These are phyloP conservation scores for Rhodotorula kratochvilovae DNA, from an alignment of 768 basidiomycete genomes.

Conservation along the genomic window DNA sequence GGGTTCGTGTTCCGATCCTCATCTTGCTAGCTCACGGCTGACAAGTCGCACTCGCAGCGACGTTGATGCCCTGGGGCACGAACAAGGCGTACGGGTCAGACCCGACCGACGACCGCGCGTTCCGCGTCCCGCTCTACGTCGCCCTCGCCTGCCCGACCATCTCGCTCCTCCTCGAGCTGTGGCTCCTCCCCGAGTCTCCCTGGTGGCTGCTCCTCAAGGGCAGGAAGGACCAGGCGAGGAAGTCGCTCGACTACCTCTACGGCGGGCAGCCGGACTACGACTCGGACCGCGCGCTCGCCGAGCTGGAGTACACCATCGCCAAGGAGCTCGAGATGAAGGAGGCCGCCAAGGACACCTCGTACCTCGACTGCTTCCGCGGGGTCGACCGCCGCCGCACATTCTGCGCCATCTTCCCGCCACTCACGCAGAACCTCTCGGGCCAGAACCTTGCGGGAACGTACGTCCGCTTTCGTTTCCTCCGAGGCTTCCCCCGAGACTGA, in stretches of 20 bases:
- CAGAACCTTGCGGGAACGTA: conserved; percentile 33
- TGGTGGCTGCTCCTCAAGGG: conserved; percentile 37
- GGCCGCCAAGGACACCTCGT: conserved; percentile 6
- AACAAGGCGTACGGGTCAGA: conserved; percentile 11
- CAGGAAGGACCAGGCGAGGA: conserved; percentile 11
- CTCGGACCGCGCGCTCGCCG: conserved; percentile 7
- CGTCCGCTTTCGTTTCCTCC: too few species aligned
- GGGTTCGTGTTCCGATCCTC: too few species aligned
- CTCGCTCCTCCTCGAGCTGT: conserved; percentile 26
- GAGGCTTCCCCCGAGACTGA: too few species aligned
- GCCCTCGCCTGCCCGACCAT: conserved; percentile 31
- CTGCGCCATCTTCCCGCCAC: conserved; percentile 33
- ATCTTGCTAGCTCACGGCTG: too few species aligned
- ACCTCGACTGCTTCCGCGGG: conserved; percentile 34
- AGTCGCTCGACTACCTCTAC: conserved; percentile 13
- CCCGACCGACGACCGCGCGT: conserved; percentile 12
- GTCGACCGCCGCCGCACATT: conserved; percentile 29
- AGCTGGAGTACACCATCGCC: conserved; percentile 27
- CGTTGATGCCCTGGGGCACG: conserved; percentile 31
- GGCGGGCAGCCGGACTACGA: conserved; percentile 3
- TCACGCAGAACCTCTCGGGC: conserved; percentile 36
- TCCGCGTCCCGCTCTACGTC: conserved; percentile 33
- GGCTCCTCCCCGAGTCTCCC: conserved; percentile 37
- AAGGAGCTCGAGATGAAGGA: conserved; percentile 23
- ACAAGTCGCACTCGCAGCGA: too few species aligned